Percentiles rank a stretch among this genome's conserved stretches.
phyloP scores from a whole-genome alignment of 257 asterid genomes.

The Fraxinus pennsylvanica region DNA sequence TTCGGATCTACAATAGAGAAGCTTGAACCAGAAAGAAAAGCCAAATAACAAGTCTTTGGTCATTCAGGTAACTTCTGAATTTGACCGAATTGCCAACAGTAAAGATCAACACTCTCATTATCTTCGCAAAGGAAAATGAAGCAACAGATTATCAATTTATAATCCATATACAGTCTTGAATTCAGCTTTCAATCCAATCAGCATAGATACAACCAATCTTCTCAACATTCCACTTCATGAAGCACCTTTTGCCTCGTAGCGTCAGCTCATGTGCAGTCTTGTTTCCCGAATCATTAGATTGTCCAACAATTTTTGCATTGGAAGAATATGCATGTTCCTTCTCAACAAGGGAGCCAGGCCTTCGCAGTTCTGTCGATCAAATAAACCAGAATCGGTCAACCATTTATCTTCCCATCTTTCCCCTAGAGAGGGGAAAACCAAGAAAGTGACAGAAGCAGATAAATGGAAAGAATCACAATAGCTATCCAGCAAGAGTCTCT shows the following conservation, averaged over 20 bases:
- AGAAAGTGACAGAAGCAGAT: neutral
- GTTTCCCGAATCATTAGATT: conserved; percentile 20
- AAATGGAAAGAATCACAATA: too few species aligned
- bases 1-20: too few species aligned
- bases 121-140: neutral
- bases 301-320: conserved; percentile 2
- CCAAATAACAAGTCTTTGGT: neutral
- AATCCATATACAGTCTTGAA: neutral
- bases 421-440: neutral
- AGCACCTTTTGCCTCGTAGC: conserved; percentile 19
- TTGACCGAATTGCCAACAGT: neutral
- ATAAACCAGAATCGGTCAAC: conserved; percentile 23
- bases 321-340: conserved; percentile 5
- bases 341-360: conserved; percentile 16
- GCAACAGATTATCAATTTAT: neutral
- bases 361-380: conserved; percentile 39
- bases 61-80: neutral
- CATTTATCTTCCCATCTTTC: neutral
- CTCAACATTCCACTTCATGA: conserved; percentile 30
- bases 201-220: conserved; percentile 46
- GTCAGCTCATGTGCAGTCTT: conserved; percentile 24
- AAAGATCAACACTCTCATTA: too few species aligned
- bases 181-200: conserved; percentile 49
- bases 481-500: neutral
- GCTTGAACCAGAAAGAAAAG: too few species aligned